Conservation (phyloP, 225 moss, liverwort and hornwort species). For the Physcomitrium patens region DNA sequence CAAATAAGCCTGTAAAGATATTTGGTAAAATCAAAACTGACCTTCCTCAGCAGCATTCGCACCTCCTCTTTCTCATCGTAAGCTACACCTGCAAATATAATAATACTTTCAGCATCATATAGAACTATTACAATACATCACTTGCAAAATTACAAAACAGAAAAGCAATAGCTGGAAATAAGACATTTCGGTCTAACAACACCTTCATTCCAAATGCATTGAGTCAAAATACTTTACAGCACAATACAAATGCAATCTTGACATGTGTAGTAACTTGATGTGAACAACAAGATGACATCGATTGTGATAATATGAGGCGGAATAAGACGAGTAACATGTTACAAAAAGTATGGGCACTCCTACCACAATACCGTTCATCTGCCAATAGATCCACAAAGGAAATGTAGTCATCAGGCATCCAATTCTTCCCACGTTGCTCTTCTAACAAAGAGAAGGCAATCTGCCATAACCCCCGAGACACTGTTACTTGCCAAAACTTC, state of each 20-base stretch:
- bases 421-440: slow-evolving; percentile 69
- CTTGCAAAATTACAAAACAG: slow-evolving; percentile 2
- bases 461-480: slow-evolving; percentile 37
- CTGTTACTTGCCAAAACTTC: background rate
- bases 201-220: background rate
- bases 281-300: slow-evolving; percentile 1
- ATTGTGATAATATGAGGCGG: background rate
- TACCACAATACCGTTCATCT: slow-evolving; percentile 82
- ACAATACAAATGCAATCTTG: background rate
- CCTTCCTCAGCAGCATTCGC: slow-evolving; percentile 70
- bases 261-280: background rate
- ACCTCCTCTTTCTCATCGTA: slow-evolving; percentile 91
- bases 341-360: slow-evolving; percentile 18
- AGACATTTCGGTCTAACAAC: background rate
- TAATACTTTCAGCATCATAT: slow-evolving; percentile 10
- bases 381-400: slow-evolving; percentile 82
- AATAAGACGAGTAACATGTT: background rate
- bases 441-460: slow-evolving; percentile 73
- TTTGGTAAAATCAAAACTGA: slow-evolving; percentile 21
- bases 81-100: slow-evolving; percentile 59
- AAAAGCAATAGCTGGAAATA: background rate
- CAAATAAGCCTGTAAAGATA: background rate
- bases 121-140: background rate
- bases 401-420: slow-evolving; percentile 78
- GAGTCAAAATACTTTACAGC: background rate